Percentiles rank a stretch among this genome's conserved stretches.
Evolutionary conservation across 106 monocot species (phyloP).

Genomic region (Vanilla planifolia): DNA sequence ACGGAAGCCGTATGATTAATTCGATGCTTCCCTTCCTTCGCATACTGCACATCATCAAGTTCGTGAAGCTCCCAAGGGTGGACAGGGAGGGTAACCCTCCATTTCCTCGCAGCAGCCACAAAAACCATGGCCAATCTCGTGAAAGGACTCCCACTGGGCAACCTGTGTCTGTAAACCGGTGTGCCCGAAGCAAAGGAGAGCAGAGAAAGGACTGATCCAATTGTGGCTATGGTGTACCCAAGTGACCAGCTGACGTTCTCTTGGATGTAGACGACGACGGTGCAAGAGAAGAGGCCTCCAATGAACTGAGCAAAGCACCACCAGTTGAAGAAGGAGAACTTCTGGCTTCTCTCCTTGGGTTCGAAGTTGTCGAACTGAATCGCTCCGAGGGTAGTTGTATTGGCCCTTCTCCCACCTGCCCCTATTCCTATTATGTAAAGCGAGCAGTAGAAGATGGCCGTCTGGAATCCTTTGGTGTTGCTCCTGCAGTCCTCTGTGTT

Average conservation of each 20-base stretch:
- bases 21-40: conserved; percentile 1
- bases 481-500: conserved; percentile 23
- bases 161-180: conserved; percentile 30
- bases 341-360: conserved; percentile 52
- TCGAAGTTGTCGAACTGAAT: conserved; percentile 83
- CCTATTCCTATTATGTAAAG: conserved; percentile 71
- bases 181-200: conserved; percentile 10
- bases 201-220: background rate
- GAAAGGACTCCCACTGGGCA: conserved; percentile 31
- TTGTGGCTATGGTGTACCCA: background rate
- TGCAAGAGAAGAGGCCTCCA: conserved; percentile 68
- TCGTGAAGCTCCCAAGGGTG: conserved; percentile 29
- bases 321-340: conserved; percentile 97
- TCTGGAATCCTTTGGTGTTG: conserved; percentile 35
- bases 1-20: conserved; percentile 17
- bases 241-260: no score
- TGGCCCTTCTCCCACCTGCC: conserved; percentile 79
- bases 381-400: conserved; percentile 86
- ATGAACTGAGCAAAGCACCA: conserved; percentile 95
- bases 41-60: conserved; percentile 16
- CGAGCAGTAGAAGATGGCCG: conserved; percentile 65
- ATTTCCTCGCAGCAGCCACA: conserved; percentile 24
- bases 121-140: conserved; percentile 31
- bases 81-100: conserved; percentile 13
- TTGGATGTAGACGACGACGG: no score